A percentile compares a stretch with the other conserved stretches of the same genome.
Conservation (phyloP, 768 basidiomycete species). For the Xerocomellus dryophilus region DNA sequence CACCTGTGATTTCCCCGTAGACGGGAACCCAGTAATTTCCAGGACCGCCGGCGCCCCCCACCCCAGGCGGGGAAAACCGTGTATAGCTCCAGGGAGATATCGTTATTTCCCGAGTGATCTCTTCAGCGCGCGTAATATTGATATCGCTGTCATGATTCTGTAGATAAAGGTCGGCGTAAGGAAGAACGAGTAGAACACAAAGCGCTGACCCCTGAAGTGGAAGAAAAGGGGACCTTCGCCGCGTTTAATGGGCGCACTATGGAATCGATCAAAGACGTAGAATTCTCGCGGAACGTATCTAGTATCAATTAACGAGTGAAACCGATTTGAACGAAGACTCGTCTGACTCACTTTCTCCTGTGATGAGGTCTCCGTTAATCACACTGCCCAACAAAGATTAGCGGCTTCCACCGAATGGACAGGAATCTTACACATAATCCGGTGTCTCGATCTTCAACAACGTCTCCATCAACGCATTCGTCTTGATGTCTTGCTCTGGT, state of each 20-base stretch:
- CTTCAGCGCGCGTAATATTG: constrained; percentile 69
- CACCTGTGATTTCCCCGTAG: constrained; percentile 38
- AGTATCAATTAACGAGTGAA: not conserved
- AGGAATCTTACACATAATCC: constrained; percentile 60
- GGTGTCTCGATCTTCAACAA: constrained; percentile 59
- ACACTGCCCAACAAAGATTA: constrained; percentile 41
- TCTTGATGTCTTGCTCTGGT: constrained; percentile 63
- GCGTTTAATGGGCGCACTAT: constrained; percentile 60
- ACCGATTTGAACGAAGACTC: not conserved
- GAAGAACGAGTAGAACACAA: not conserved
- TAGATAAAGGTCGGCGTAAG: not conserved
- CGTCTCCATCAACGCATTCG: constrained; percentile 52
- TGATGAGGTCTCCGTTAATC: constrained; percentile 71
- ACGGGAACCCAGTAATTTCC: constrained; percentile 81
- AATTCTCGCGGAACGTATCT: constrained; percentile 69
- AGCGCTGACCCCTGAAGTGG: constrained; percentile 60
- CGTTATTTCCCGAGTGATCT: constrained; percentile 58
- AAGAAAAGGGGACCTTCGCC: constrained; percentile 60
- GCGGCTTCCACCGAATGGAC: not conserved
- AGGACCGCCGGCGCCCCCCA: constrained; percentile 63
- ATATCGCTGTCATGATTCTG: constrained; percentile 73
- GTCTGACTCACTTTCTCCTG: constrained; percentile 55
- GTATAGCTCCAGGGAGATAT: constrained; percentile 62
- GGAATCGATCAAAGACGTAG: constrained; percentile 61
- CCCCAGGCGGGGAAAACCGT: constrained; percentile 51